Evolutionary conservation across 441 rosid species (phyloP), one percentile per base, ranked within the genome.

Genomic region (Croton setiger): DNA sequence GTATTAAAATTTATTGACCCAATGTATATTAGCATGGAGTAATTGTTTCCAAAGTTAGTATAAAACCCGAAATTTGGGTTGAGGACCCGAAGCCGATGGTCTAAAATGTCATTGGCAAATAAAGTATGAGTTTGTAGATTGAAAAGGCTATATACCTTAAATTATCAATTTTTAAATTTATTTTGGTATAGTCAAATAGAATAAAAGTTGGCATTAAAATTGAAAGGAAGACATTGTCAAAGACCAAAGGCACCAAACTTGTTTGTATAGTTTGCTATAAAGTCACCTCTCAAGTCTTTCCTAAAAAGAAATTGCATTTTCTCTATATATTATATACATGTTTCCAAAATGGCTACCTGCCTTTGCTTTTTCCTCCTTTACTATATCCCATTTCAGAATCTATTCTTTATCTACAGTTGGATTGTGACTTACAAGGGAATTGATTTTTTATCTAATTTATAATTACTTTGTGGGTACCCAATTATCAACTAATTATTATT

Each of bases 391-490:
- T 37, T 21, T 7, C 5, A 36, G 61, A 14, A 33, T 59, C 9
- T 41, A 18, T 41, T 1, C 21, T 7, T 10, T 52, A 6, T 31
- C 23, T 53, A 5, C 51, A 33, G 10, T 35, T 10, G 39, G 58
- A 20, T 52, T 3, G 36, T 49, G 60, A 35, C 43, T 21, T 12
- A 7, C 8, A 39, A 39, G 43, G 43, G 43, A 7, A 39, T 39
- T 27, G 31, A 27, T 39, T 39, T 39, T 7, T 39, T 6, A 39
- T 39, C 10, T 6, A 39, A 5, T 39, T 39, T 39, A 39, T 31
- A 68, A 45, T 45, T 43, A 37, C 15, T 54, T n/a, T 23, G 62
- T 67, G 52, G 70, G 70, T 67, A 27, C 61, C 70, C 52, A 66
- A 37, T 66, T 39, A 67, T 44, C 39, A 66, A 66, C 37, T 37